Evolutionary conservation across 2,329 filamentous ascomycete genomes (phyloP), one percentile per base, ranked within the genome.

Genomic region (Blumeriella jaapii): DNA sequence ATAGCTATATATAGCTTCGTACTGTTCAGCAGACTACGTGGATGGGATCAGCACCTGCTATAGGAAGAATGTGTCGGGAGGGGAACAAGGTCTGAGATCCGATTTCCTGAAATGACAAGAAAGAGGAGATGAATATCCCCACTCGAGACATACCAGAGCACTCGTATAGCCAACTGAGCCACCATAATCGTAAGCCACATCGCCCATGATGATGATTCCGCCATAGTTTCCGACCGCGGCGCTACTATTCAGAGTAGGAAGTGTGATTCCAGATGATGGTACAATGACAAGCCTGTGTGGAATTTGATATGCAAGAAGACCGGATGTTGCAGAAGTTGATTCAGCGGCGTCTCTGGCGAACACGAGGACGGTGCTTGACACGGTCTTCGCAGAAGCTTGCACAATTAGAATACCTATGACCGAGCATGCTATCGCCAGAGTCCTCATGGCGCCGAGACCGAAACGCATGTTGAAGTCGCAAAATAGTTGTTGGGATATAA

Each of bases 251-350:
- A 77, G 59, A 0, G 55, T 40, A 1, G 72, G 72, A 19, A 78
- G 61, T 12, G 57, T 42, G 8, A 61, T 56, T 11, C 72, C 73
- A 5, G 49, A 48, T 44, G 68, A 59, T 4, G 70, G 69, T 15
- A 78, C 69, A 12, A 67, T 47, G 7, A 74, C 46, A 3, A 63
- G 60, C 45, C 73, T 59, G 48, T 63, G 76, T 2, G 71, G 70
- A 41, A 78, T 76, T 25, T 72, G 71, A 47, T 76, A 76, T 39
- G 62, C 71, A 45, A 70, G 66, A 4, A 77, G 60, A 14, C 71
- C 72, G 10, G 63, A 64, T 22, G 63, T 64, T 13, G 65, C 66
- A 25, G 64, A 63, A 12, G 55, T 55, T n/a, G 66, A 67, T 3
- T 67, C 61, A 17, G 59, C 55, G 22, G 61, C 44, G 49, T 74